Evolutionary conservation across 441 rosid species (phyloP), one percentile per base, ranked within the genome.

Genomic region (Omphalea diandra): DNA sequence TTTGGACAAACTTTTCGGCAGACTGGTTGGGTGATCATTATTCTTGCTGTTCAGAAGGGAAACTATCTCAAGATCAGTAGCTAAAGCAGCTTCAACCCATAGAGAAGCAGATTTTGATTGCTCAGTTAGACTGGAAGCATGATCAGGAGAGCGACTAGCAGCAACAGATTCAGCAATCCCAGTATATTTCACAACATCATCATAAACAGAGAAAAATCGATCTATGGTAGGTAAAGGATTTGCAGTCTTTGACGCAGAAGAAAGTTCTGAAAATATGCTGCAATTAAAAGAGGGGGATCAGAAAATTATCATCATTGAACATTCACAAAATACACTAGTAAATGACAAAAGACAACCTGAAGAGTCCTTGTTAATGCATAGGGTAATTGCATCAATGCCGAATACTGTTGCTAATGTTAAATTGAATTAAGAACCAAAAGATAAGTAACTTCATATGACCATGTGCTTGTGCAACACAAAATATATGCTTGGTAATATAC

Each of bases 81-180:
- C 91, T 72, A 94, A 72, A 59, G 98, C 98, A 36, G 94, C 97
- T 76, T 91, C 97, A 62, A 94, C 94, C 98, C 98, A 94, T 14
- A 88, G 63, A 57, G 92, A 82, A 71, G 79, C 73, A 36, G 89
- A 76, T 73, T 88, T 85, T 49, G 87, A 86, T 72, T 87, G 83
- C 63, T 82, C 84, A 12, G 85, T 76, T 18, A 77, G 69, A 8
- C 67, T 50, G 32, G 63, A 55, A 40, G 59, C 79, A 17, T 62
- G 52, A 20, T 52, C 63, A 22, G 79, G 69, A 46, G 56, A 58
- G 68, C 74, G 81, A 64, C 72, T 80, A 20, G 83, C 47, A 7
- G 85, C 85, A 57, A 81, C 67, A 50, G 92, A 83, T 58, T 86
- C 85, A 1, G 79, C 83, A 44, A 75, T 75, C 38, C 57, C 44